Evolutionary conservation across 2,329 filamentous ascomycete species (phyloP), one percentile per base, ranked within the genome.

Genomic region (Shiraia sp.): DNA sequence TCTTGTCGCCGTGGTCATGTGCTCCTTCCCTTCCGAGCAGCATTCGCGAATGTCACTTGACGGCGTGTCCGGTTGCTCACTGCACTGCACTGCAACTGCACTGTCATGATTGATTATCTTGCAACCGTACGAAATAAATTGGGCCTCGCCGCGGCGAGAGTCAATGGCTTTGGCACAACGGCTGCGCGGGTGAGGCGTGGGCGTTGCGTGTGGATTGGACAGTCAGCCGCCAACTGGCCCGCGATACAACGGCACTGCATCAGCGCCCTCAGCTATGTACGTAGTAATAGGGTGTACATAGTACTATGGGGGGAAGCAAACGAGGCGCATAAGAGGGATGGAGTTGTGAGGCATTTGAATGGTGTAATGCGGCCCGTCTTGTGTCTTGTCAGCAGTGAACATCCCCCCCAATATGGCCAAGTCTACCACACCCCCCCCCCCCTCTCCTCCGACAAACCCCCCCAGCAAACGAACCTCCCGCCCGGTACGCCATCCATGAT

Each of bases 401-500:
- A n/a, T n/a, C n/a, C n/a, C n/a, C n/a, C n/a, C n/a, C n/a, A n/a
- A n/a, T n/a, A n/a, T n/a, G n/a, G n/a, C n/a, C n/a, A n/a, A n/a
- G n/a, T n/a, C n/a, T n/a, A n/a, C n/a, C n/a, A n/a, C n/a, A n/a
- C n/a, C n/a, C n/a, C n/a, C n/a, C n/a, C n/a, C n/a, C n/a, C n/a
- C n/a, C n/a, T n/a, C n/a, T n/a, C n/a, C n/a, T n/a, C n/a, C n/a
- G n/a, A n/a, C n/a, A n/a, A n/a, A n/a, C n/a, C n/a, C n/a, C 28
- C 41, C 44, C 46, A 45, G 44, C 35, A 40, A 41, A 51, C 43
- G 49, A 46, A 49, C 56, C 56, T 39, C 45, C 46, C 46, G 38
- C 38, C 42, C 47, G 51, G 55, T 43, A 51, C 47, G 32, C 42
- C 52, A 42, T 49, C 31, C 43, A 40, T 51, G 39, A 45, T 49